A percentile compares a stretch with the other conserved stretches of the same genome.
phyloP scores from a whole-genome alignment of 2,329 filamentous ascomycete species.

The Aspergillus versicolor region DNA sequence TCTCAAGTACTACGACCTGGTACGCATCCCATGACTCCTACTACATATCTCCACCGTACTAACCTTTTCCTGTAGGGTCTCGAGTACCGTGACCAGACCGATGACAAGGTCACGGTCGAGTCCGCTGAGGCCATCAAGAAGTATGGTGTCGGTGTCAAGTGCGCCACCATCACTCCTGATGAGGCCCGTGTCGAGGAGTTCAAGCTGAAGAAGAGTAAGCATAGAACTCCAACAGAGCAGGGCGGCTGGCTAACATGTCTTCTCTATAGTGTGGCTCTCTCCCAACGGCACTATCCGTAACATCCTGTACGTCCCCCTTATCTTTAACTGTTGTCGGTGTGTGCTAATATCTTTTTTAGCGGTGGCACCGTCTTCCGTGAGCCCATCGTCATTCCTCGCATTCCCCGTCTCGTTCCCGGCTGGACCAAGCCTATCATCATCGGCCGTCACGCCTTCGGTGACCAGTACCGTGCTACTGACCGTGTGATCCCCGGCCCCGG shows the following conservation, averaged over 20 bases:
- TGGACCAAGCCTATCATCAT: conserved; percentile 99
- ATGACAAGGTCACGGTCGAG: conserved; percentile 93
- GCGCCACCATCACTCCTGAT: conserved; percentile 97
- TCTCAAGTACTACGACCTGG: conserved; percentile 94
- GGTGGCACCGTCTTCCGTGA: conserved; percentile 98
- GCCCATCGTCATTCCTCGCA: conserved; percentile 91
- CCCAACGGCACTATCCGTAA: conserved; percentile 86
- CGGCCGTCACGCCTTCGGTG: conserved; percentile 95
- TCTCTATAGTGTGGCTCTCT: conserved; percentile 81
- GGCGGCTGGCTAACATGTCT: conserved; percentile 14
- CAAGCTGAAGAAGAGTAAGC: conserved; percentile 92
- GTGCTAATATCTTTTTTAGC: conserved; percentile 32
- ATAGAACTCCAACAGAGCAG: conserved; percentile 3
- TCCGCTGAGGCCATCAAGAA: conserved; percentile 98
- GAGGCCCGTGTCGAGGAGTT: conserved; percentile 97
- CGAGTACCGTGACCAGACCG: conserved; percentile 91
- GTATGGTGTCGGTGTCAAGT: conserved; percentile 98
- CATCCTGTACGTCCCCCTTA: conserved; percentile 50
- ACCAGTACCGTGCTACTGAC: conserved; percentile 98
- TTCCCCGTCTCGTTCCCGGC: conserved; percentile 89
- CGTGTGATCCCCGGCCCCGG: conserved; percentile 77
- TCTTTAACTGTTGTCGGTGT: not conserved
- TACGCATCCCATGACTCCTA: conserved; percentile 29
- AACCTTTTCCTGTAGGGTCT: conserved; percentile 58
- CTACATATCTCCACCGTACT: not conserved